These are phyloP conservation scores for Solanum hybrid DNA, from an alignment of 305 asterid species.

Conservation along the genomic window DNA sequence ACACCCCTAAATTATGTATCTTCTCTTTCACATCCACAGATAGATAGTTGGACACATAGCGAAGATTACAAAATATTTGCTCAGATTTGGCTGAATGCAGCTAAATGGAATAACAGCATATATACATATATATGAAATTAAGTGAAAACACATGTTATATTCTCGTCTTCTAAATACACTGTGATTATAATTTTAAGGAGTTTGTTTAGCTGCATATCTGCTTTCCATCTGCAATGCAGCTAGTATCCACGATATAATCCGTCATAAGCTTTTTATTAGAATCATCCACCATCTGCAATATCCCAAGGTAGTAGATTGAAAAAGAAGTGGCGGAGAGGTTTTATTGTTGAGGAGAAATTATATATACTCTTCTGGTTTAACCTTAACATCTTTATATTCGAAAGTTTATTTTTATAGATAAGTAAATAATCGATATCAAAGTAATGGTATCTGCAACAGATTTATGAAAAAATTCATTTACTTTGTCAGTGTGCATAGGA, in stretches of 20 bases:
- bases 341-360: neutral
- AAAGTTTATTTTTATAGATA: neutral
- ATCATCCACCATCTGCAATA: slow-evolving; percentile 62
- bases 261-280: slow-evolving; percentile 64
- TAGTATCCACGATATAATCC: slow-evolving; percentile 68
- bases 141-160: neutral
- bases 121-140: neutral
- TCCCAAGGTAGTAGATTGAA: neutral
- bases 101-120: neutral
- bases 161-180: neutral
- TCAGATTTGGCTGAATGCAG: neutral
- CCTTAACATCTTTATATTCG: neutral
- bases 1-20: too few species aligned
- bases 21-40: neutral
- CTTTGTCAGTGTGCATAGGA: neutral
- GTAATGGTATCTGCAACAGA: neutral
- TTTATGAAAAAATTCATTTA: neutral
- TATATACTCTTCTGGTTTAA: neutral
- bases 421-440: neutral
- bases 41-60: neutral
- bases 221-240: slow-evolving; percentile 25
- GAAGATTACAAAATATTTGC: neutral
- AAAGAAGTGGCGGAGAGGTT: neutral
- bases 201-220: neutral
- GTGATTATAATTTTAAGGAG: neutral